These are phyloP conservation scores for Suhomyces sp. DNA, from an alignment of 805 yeast genomes.

Conservation along the genomic window DNA sequence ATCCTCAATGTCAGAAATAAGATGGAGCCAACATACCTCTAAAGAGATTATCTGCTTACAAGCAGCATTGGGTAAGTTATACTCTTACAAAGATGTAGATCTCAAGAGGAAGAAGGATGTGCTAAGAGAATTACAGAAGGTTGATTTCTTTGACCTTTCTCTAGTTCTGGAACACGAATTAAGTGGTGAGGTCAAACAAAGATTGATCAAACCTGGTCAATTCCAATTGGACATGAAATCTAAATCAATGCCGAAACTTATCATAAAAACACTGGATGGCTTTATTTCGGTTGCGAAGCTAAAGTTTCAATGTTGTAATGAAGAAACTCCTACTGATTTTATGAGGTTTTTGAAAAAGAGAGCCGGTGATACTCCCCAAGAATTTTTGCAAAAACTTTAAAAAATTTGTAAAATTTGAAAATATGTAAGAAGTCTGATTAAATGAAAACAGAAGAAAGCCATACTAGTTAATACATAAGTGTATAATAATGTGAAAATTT, in stretches of 20 bases:
- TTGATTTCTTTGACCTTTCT: slow-evolving; percentile 45
- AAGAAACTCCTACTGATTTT: slow-evolving; percentile 49
- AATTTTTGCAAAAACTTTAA: slow-evolving; percentile 9
- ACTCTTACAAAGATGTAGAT: slow-evolving; percentile 41
- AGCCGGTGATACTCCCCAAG: slow-evolving; percentile 34
- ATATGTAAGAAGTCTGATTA: background rate
- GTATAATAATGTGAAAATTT: slow-evolving; percentile 12
- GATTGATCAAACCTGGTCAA: slow-evolving; percentile 1
- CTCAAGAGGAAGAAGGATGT: slow-evolving; percentile 32
- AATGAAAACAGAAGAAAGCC: slow-evolving; percentile 3
- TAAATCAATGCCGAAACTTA: slow-evolving; percentile 20
- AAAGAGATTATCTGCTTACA: slow-evolving; percentile 39
- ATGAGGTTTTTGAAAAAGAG: slow-evolving; percentile 45
- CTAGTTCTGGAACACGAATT: background rate
- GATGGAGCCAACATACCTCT: slow-evolving; percentile 46
- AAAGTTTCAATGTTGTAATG: slow-evolving; percentile 55
- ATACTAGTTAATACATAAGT: slow-evolving; percentile 1
- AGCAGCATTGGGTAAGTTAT: slow-evolving; percentile 58
- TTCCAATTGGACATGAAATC: slow-evolving; percentile 1
- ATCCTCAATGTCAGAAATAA: slow-evolving; percentile 40
- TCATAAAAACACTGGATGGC: slow-evolving; percentile 48
- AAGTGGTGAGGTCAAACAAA: background rate
- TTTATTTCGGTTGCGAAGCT: slow-evolving; percentile 34
- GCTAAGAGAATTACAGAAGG: slow-evolving; percentile 38
- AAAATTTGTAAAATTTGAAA: background rate